These are phyloP conservation scores for Pyrenophora tritici-repentis DNA, from an alignment of 2,329 filamentous ascomycete genomes.

Conservation along the genomic window DNA sequence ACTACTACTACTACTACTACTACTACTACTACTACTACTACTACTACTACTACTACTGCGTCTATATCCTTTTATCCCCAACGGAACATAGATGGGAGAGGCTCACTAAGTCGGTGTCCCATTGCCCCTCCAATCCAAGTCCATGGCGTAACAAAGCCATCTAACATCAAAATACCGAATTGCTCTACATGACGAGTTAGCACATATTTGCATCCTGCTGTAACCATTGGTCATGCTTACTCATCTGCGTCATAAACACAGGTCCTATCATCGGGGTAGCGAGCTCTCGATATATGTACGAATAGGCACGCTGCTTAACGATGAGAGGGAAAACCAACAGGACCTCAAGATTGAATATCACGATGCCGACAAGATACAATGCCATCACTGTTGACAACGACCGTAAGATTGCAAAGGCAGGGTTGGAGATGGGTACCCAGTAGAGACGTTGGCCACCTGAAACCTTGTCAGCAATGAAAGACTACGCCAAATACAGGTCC, in stretches of 20 bases:
- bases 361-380: background rate
- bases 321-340: background rate
- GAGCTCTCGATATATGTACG: background rate
- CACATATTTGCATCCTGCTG: background rate
- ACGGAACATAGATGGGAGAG: no score
- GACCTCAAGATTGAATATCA: background rate
- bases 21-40: no score
- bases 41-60: no score
- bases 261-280: background rate
- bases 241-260: conserved; percentile 3
- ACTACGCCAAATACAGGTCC: no score
- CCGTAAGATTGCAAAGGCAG: background rate
- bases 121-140: background rate
- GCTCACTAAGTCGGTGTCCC: background rate
- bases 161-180: background rate
- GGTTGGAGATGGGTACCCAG: background rate
- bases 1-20: no score
- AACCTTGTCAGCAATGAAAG: background rate
- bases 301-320: background rate
- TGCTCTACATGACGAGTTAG: background rate
- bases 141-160: background rate
- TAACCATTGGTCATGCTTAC: background rate
- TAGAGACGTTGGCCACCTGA: no score
- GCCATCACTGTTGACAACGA: background rate
- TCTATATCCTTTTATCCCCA: no score